Evolutionary conservation across 192 early-diverging fungal species (phyloP).

Genomic region (Backusella tuberculispora): DNA sequence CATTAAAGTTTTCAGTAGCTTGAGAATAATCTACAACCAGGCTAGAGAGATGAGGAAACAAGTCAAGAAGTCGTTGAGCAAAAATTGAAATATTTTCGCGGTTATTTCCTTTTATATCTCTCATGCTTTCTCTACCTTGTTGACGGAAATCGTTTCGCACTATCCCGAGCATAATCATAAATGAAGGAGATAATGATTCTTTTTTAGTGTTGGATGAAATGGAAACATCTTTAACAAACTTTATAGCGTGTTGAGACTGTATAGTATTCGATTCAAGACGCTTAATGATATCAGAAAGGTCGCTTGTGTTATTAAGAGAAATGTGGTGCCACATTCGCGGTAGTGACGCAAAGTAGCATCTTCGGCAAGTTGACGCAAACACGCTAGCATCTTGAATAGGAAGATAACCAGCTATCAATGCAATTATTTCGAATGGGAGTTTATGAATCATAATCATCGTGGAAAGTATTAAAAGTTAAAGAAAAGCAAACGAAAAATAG

Average conservation of each 20-base stretch:
- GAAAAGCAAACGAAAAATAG: too few species aligned
- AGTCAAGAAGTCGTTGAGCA: not conserved
- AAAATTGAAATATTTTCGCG: not conserved
- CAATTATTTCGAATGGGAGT: conserved; percentile 19
- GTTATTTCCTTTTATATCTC: not conserved
- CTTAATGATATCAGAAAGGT: not conserved
- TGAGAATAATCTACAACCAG: not conserved
- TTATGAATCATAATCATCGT: conserved; percentile 24
- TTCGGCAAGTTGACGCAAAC: conserved; percentile 5
- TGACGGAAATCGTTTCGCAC: too few species aligned
- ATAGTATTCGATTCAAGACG: not conserved
- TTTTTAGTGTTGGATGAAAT: not conserved
- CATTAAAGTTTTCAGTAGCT: not conserved
- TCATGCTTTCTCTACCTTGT: not conserved
- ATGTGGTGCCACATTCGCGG: conserved; percentile 17
- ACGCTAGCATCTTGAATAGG: not conserved
- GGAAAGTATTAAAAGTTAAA: too few species aligned
- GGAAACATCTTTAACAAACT: conserved; percentile 3
- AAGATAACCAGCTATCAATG: conserved; percentile 16
- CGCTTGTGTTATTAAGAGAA: not conserved
- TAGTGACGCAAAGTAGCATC: not conserved
- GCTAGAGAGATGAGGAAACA: conserved; percentile 16
- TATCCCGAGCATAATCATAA: too few species aligned
- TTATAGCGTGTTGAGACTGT: conserved; percentile 3
- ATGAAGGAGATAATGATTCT: not conserved